Percentiles rank a stretch among this genome's conserved stretches.
Evolutionary conservation across 1,139 yeast species (phyloP).

Genomic region (Yamadazyma taylorii): DNA sequence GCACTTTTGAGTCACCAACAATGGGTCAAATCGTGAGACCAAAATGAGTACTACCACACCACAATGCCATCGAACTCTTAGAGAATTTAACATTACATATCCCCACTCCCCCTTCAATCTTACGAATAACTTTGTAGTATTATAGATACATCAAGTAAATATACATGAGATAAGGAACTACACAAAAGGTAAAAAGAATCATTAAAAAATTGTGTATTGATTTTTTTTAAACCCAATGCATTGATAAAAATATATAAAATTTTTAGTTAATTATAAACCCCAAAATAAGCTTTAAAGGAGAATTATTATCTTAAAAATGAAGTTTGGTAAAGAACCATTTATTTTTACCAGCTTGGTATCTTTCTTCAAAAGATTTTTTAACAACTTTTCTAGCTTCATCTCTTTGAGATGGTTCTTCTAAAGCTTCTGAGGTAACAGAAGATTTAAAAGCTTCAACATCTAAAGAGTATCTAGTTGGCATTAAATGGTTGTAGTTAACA

Average conservation of each 20-base stretch:
- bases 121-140: constrained; percentile 14
- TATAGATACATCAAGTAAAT: constrained; percentile 19
- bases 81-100: too few species aligned
- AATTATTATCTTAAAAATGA: constrained; percentile 67
- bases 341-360: constrained; percentile 99
- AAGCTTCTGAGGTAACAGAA: constrained; percentile 89
- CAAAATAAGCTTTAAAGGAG: constrained; percentile 9
- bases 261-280: constrained; percentile 22
- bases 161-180: constrained; percentile 17
- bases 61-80: too few species aligned
- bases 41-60: too few species aligned
- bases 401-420: constrained; percentile 97
- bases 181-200: constrained; percentile 15
- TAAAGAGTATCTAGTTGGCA: constrained; percentile 99
- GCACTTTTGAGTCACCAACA: too few species aligned
- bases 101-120: too few species aligned
- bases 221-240: constrained; percentile 36
- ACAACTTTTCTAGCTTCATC: constrained; percentile 99
- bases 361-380: constrained; percentile 99
- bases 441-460: constrained; percentile 95
- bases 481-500: constrained; percentile 99
- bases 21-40: too few species aligned
- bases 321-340: constrained; percentile 99
- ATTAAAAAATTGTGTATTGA: constrained; percentile 23
- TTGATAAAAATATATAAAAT: constrained; percentile 24